These are phyloP conservation scores for Lactarius tabidus DNA, from an alignment of 768 basidiomycete genomes.

Conservation along the genomic window DNA sequence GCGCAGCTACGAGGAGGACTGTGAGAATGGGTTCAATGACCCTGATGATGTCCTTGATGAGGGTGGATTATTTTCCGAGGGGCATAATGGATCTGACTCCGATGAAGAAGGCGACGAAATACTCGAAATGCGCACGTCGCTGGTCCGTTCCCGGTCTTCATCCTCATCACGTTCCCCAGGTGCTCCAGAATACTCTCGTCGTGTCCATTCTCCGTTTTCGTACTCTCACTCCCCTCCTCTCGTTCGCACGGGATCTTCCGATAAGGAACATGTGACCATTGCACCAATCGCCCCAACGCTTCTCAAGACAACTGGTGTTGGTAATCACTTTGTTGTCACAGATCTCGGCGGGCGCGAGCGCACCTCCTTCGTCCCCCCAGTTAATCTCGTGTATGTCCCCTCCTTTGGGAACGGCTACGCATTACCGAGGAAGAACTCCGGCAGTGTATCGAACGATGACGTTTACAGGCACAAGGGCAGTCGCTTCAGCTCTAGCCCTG, in stretches of 20 bases:
- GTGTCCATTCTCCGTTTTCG: constrained; percentile 26
- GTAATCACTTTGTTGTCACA: constrained; percentile 35
- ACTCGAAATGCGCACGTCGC: constrained; percentile 57
- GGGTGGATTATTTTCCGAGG: constrained; percentile 29
- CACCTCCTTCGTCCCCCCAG: constrained; percentile 38
- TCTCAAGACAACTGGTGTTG: constrained; percentile 69
- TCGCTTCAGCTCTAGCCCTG: constrained; percentile 36
- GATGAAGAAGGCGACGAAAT: constrained; percentile 52
- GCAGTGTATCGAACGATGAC: constrained; percentile 31
- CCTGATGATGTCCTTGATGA: constrained; percentile 41
- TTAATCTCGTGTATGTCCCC: constrained; percentile 72
- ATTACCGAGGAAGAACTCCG: constrained; percentile 26
- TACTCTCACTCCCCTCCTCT: constrained; percentile 30
- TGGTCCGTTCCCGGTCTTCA: constrained; percentile 38
- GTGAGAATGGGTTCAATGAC: constrained; percentile 51
- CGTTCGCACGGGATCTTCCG: constrained; percentile 33
- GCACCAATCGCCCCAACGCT: constrained; percentile 76
- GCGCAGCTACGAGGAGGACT: constrained; percentile 63
- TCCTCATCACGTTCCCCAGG: constrained; percentile 35
- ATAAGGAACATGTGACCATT: constrained; percentile 61
- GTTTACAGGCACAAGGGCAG: constrained; percentile 36
- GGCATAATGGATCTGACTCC: constrained; percentile 29
- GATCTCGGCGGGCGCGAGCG: constrained; percentile 30
- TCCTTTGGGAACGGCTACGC: constrained; percentile 35
- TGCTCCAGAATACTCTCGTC: constrained; percentile 18